Base-by-base conservation (phyloP, 2,329 filamentous ascomycete genomes). In the Hymenoscyphus salicellus region DNA sequence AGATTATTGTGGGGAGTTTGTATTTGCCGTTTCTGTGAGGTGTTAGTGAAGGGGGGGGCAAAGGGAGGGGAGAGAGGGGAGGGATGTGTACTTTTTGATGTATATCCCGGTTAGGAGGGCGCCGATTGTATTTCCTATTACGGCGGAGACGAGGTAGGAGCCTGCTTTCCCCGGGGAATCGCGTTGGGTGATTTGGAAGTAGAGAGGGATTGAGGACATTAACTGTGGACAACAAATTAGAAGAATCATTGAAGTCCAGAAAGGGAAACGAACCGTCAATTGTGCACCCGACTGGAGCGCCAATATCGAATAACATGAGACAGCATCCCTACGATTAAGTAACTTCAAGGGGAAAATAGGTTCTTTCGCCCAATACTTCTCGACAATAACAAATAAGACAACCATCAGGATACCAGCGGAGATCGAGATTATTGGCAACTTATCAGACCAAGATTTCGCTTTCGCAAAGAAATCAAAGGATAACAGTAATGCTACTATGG, bases 161-260 rank as follows among this genome's bases (percentile, higher is more conserved):
- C 82, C 82, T 0, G 88, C 86, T 1, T 79, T 76, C 0, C 87
- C 85, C 36, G 83, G 84, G 0, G 84, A 86, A 1, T 81, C 82
- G 0, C 79, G 77, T 2, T 82, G 77, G 0, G 87, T 87, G 1
- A 89, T 83, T 65, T 89, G 86, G 66, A 91, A 91, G 75, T 91
- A 91, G 0, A 91, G 74, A 0, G 89, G 89, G 0, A 90, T 82
- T 0, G 82, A 81, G 58, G 86, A 87, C 83, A 89, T 86, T 69
- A 86, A 78, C 75, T 80, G 65, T 0, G 36, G 7, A 3, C 14
- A 30, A 5, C 3, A 8, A 16, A 46, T 55, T 26, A 33, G 16
- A n/a, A n/a, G n/a, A n/a, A n/a, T n/a, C n/a, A n/a, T n/a, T n/a
- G n/a, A n/a, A n/a, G n/a, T n/a, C n/a, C n/a, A n/a, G 11, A 26